Base-by-base conservation (phyloP, 208 protist species). In the Leishmania turanica region DNA sequence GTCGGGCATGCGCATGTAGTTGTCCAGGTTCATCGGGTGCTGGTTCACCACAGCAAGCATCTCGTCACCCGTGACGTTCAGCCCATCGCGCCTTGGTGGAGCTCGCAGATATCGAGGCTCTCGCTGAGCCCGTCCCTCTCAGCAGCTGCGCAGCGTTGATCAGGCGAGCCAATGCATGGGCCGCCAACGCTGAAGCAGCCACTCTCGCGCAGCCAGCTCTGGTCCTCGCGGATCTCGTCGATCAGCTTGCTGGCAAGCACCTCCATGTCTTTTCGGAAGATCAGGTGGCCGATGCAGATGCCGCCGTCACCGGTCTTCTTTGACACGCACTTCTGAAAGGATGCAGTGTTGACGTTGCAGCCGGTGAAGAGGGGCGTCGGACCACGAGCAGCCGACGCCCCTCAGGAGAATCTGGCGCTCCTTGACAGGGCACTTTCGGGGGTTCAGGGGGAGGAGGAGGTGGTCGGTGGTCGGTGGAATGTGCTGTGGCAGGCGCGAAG, bases 121-220 rank as follows among this genome's bases (percentile, higher is more conserved):
- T 40, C 31, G 4, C 72, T 71, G 19, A 82, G 75, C 19, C 71
- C 71, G 47, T 4, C 42, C 76, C 68, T 47, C 75, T 82, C 75
- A 89, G 80, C 80, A 82, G 72, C 72, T 89, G 82, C 34, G 86
- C 86, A 0, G 86, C 86, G 75, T 87, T 89, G 56, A 87, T 79
- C 47, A 84, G 60, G 0, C 77, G 77, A 6, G 86, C 86, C 49
- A 31, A 84, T 83, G 80, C 86, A 89, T 9, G 86, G 86, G 0
- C 86, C 86, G 54, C 82, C 86, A 17, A 89, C 68, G 65, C 82
- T 89, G 66, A 83, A 81, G 37, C 60, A 62, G 70, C 80, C 68
- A 37, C 78, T 79, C 79, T 87, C 80, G 54, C 80, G 86, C 65
- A 86, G 72, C 82, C 82, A 89, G 31, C 82, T 79, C 62, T 81